phyloP scores from a whole-genome alignment of 768 basidiomycete species.

The Cystofilobasidium bisporidii region DNA sequence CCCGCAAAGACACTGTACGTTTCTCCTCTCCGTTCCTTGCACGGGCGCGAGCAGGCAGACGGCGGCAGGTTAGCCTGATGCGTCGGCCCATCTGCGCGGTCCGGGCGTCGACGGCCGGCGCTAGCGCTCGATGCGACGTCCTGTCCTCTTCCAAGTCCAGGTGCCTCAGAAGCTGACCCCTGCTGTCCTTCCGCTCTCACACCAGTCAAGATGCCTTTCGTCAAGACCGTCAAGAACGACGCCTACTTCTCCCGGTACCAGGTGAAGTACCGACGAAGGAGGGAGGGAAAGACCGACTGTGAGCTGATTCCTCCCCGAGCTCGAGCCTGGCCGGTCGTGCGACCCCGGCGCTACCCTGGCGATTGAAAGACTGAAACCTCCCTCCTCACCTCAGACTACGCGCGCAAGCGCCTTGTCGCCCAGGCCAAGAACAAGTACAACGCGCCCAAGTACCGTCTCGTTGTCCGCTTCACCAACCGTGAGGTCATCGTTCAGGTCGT shows the following conservation, averaged over 20 bases:
- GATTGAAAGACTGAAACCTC: neutral
- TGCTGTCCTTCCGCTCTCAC: neutral
- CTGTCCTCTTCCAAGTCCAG: too few species aligned
- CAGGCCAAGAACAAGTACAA: conserved; percentile 93
- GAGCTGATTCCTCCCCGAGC: conserved; percentile 37
- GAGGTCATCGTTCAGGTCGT: conserved; percentile 81
- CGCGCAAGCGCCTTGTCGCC: conserved; percentile 88
- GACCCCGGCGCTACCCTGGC: neutral
- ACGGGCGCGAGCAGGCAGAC: too few species aligned
- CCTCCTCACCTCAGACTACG: conserved; percentile 59
- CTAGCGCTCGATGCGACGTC: too few species aligned
- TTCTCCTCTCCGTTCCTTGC: too few species aligned
- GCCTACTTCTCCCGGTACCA: conserved; percentile 96
- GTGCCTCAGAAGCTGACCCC: neutral
- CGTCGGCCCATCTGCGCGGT: too few species aligned
- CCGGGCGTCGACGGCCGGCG: too few species aligned
- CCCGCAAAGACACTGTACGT: neutral
- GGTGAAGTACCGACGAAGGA: conserved; percentile 93
- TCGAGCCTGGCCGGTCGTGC: neutral
- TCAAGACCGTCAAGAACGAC: conserved; percentile 90
- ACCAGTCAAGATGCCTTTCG: conserved; percentile 60
- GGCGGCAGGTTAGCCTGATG: too few species aligned
- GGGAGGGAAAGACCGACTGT: conserved; percentile 99
- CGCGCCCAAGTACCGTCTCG: conserved; percentile 48
- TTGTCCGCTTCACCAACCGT: conserved; percentile 98